Evolutionary conservation across 192 early-diverging fungal species (phyloP).

Genomic region (Gonapodya sp.): DNA sequence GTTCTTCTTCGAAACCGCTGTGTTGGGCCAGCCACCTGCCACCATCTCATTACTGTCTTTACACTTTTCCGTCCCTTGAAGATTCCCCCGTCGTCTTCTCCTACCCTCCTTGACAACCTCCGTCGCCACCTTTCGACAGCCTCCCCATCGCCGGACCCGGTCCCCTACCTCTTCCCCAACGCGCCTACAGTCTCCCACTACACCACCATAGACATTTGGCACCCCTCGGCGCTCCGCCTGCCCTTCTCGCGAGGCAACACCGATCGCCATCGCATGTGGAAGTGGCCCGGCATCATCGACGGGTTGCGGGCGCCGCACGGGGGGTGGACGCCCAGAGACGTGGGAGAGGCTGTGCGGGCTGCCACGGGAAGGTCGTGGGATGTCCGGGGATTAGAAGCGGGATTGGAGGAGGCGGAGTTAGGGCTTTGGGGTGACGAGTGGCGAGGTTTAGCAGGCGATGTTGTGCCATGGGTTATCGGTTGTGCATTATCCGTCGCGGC

Average conservation of each 20-base stretch:
- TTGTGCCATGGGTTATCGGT: background rate
- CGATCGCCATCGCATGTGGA: background rate
- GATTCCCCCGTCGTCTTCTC: background rate
- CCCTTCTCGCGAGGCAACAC: background rate
- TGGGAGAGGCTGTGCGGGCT: background rate
- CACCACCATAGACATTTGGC: background rate
- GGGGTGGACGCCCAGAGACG: background rate
- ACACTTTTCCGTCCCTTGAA: too few species aligned
- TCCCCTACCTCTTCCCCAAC: background rate
- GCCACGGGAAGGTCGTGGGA: background rate
- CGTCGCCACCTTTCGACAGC: background rate
- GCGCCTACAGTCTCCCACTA: background rate
- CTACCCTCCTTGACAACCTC: background rate
- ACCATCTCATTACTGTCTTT: background rate
- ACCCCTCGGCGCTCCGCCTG: background rate
- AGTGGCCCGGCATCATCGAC: background rate
- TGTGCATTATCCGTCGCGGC: background rate
- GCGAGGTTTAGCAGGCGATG: background rate
- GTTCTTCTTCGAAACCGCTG: background rate
- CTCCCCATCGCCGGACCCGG: too few species aligned
- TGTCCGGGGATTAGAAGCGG: background rate
- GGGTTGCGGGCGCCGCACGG: background rate
- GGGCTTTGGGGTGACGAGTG: background rate
- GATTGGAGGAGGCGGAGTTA: background rate
- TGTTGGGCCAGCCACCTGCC: too few species aligned